These are phyloP conservation scores for Parasitella parasitica DNA, from an alignment of 371 early-diverging fungal species.

Conservation along the genomic window DNA sequence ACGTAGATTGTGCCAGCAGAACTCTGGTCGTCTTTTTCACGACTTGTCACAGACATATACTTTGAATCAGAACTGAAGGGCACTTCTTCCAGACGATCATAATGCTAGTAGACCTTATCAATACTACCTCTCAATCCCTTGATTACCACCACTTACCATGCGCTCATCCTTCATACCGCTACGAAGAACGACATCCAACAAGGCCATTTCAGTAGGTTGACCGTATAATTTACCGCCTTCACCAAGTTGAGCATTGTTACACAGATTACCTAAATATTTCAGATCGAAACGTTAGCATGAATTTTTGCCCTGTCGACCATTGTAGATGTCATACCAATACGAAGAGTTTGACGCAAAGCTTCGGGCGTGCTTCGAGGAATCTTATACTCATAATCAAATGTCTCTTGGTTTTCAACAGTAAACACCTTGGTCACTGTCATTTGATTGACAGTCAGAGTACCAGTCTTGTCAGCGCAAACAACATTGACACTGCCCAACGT, in stretches of 20 bases:
- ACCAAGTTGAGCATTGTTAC: constrained; percentile 77
- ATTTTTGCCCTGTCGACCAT: neutral
- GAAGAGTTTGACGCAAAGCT: constrained; percentile 54
- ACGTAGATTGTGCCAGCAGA: constrained; percentile 42
- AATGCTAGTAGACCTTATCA: constrained; percentile 28
- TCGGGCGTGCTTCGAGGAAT: constrained; percentile 32
- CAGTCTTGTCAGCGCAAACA: constrained; percentile 95
- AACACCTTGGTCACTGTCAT: constrained; percentile 81
- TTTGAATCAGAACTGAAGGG: constrained; percentile 94
- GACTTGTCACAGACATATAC: constrained; percentile 78
- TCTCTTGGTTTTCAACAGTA: constrained; percentile 61
- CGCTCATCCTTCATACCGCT: constrained; percentile 62
- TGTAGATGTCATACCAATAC: constrained; percentile 49
- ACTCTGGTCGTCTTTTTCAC: constrained; percentile 34
- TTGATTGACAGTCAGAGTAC: constrained; percentile 83
- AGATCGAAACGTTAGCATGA: neutral
- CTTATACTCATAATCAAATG: constrained; percentile 64
- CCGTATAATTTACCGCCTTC: constrained; percentile 71
- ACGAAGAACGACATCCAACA: constrained; percentile 63
- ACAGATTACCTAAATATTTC: constrained; percentile 48
- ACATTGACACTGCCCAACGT: constrained; percentile 86
- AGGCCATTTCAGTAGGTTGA: constrained; percentile 85
- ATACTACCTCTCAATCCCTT: neutral
- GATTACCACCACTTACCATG: constrained; percentile 43
- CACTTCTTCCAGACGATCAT: constrained; percentile 68